phyloP scores from a whole-genome alignment of 495 filamentous ascomycete genomes.

The Jackrogersella minutella region DNA sequence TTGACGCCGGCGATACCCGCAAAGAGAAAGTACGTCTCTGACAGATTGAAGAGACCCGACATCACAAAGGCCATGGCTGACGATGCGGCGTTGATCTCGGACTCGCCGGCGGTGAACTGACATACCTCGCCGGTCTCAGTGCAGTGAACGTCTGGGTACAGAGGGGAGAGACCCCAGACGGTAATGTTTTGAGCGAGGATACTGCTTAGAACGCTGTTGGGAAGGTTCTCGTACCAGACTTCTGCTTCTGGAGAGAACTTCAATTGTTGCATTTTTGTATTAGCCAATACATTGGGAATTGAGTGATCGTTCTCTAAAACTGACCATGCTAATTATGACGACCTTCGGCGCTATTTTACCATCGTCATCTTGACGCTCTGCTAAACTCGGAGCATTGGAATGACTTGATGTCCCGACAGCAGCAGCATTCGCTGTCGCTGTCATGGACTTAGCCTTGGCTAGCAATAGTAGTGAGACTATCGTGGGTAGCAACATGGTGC shows the following conservation, averaged over 20 bases:
- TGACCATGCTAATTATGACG: conserved; percentile 75
- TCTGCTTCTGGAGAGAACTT: conserved; percentile 74
- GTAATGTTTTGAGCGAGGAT: conserved; percentile 70
- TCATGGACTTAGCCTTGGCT: neutral
- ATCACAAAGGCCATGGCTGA: conserved; percentile 67
- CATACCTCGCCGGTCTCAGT: conserved; percentile 64
- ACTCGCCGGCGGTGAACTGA: conserved; percentile 64
- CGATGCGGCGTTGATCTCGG: conserved; percentile 78
- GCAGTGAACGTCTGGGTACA: conserved; percentile 72
- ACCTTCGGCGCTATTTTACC: conserved; percentile 67
- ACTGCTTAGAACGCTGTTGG: conserved; percentile 53
- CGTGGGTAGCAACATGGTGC: conserved; percentile 5
- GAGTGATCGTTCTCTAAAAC: conserved; percentile 6
- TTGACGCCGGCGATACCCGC: conserved; percentile 78
- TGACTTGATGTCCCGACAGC: neutral
- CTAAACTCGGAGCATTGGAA: neutral
- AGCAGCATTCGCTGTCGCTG: neutral
- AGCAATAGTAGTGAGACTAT: neutral
- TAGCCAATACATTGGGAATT: neutral
- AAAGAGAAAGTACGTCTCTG: conserved; percentile 72
- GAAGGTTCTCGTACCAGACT: conserved; percentile 69
- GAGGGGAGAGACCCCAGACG: conserved; percentile 70
- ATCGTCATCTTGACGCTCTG: neutral
- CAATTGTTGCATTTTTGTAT: neutral
- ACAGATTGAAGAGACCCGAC: conserved; percentile 70